phyloP scores from a whole-genome alignment of 176 grass and related monocot genomes.

The Poa annua region DNA sequence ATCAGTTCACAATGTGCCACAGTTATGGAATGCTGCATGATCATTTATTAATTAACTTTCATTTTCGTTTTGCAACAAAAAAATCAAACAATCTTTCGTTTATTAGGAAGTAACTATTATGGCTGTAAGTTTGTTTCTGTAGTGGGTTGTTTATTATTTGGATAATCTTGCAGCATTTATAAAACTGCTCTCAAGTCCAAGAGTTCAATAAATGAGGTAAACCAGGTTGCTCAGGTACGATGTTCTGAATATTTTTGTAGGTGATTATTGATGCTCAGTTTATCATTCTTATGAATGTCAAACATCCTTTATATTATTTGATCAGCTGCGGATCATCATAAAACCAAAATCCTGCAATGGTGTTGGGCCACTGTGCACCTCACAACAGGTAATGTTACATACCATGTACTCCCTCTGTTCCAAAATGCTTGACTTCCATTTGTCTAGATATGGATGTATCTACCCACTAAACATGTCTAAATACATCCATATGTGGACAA shows the following conservation, averaged over 20 bases:
- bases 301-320: conserved; percentile 41
- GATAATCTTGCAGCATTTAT: conserved; percentile 69
- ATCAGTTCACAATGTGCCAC: background rate
- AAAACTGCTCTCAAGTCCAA: conserved; percentile 72
- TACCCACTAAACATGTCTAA: too few species aligned
- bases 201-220: conserved; percentile 77
- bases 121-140: conserved; percentile 28
- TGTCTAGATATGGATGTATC: too few species aligned
- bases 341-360: conserved; percentile 85
- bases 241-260: conserved; percentile 38
- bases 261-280: conserved; percentile 4
- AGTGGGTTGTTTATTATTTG: conserved; percentile 44
- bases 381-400: conserved; percentile 72
- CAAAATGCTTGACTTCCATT: too few species aligned
- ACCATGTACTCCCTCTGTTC: background rate
- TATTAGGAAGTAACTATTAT: conserved; percentile 9
- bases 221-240: conserved; percentile 92
- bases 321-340: conserved; percentile 85
- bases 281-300: conserved; percentile 33
- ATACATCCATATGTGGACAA: too few species aligned
- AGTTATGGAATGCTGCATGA: background rate
- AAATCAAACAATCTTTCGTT: background rate
- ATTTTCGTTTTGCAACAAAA: conserved; percentile 35
- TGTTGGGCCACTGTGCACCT: conserved; percentile 86
- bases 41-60: conserved; percentile 25